These are phyloP conservation scores for Isochrysis galbana DNA, from an alignment of 78 protist genomes.

Conservation along the genomic window DNA sequence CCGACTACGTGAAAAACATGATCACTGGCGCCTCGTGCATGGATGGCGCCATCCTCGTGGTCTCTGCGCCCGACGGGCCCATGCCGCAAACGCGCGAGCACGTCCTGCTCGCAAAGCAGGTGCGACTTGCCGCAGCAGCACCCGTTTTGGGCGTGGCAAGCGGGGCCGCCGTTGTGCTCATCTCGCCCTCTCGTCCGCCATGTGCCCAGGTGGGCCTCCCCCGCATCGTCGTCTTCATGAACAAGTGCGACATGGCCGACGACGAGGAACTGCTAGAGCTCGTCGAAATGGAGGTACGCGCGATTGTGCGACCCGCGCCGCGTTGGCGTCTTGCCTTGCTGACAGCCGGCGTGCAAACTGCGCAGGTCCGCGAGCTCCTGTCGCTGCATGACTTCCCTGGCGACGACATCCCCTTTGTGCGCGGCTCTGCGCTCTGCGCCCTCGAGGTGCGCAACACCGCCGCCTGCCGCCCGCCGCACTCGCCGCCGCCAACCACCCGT, in stretches of 20 bases:
- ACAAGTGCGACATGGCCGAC: conserved; percentile 82
- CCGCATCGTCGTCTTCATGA: conserved; percentile 85
- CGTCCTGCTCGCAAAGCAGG: conserved; percentile 85
- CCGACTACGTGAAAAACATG: conserved; percentile 96
- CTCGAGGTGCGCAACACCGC: conserved; percentile 53
- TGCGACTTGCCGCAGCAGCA: no score
- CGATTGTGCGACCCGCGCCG: conserved; percentile 64
- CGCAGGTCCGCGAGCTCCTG: conserved; percentile 55
- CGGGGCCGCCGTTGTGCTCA: no score
- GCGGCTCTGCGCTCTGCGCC: conserved; percentile 86
- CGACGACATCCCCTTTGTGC: conserved; percentile 65
- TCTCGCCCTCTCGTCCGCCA: neutral
- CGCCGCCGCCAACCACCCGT: no score
- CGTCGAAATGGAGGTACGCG: conserved; percentile 92
- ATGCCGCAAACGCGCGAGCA: conserved; percentile 97
- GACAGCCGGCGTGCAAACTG: no score
- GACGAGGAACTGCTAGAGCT: conserved; percentile 89
- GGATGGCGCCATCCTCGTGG: conserved; percentile 95
- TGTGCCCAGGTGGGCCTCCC: conserved; percentile 75
- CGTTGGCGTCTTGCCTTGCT: neutral
- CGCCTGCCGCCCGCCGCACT: no score
- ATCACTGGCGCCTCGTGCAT: conserved; percentile 90
- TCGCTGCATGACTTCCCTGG: conserved; percentile 83
- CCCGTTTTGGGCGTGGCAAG: neutral
- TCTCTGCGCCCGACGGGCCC: conserved; percentile 83